These are phyloP conservation scores for Cladophialophora immunda DNA, from an alignment of 2,329 filamentous ascomycete genomes.

Conservation along the genomic window DNA sequence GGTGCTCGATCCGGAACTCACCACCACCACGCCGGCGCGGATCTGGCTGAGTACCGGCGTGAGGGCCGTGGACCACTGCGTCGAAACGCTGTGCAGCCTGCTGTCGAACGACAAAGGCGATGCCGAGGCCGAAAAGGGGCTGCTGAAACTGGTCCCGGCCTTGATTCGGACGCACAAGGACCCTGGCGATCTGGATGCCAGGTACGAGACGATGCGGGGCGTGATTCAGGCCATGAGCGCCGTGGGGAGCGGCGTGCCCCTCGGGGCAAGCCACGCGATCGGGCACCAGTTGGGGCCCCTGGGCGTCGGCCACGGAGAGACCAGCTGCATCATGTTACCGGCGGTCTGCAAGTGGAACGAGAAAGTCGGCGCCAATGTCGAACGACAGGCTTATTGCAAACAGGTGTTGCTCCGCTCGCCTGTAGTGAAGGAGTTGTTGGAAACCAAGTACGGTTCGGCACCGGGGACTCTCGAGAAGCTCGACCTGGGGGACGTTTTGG, in stretches of 20 bases:
- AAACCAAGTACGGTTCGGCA: constrained; percentile 35
- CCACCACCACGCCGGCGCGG: constrained; percentile 59
- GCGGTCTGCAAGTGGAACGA: constrained; percentile 66
- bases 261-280: constrained; percentile 62
- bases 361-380: constrained; percentile 51
- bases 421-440: constrained; percentile 50
- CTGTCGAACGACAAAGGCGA: constrained; percentile 48
- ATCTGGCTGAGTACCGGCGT: constrained; percentile 69
- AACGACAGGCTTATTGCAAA: constrained; percentile 53
- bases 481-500: constrained; percentile 63
- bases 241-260: constrained; percentile 50
- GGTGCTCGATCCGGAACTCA: constrained; percentile 65
- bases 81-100: constrained; percentile 62
- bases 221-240: constrained; percentile 63
- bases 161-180: constrained; percentile 53
- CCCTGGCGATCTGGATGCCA: constrained; percentile 50
- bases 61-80: constrained; percentile 65
- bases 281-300: constrained; percentile 63
- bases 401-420: constrained; percentile 52
- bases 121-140: constrained; percentile 49
- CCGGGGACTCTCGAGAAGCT: constrained; percentile 42
- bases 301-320: constrained; percentile 68
- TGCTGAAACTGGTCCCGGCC: constrained; percentile 54
- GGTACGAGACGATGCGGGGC: constrained; percentile 60
- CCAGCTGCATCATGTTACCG: constrained; percentile 64